These are phyloP conservation scores for Echria macrotheca DNA, from an alignment of 495 filamentous ascomycete genomes.

Conservation along the genomic window DNA sequence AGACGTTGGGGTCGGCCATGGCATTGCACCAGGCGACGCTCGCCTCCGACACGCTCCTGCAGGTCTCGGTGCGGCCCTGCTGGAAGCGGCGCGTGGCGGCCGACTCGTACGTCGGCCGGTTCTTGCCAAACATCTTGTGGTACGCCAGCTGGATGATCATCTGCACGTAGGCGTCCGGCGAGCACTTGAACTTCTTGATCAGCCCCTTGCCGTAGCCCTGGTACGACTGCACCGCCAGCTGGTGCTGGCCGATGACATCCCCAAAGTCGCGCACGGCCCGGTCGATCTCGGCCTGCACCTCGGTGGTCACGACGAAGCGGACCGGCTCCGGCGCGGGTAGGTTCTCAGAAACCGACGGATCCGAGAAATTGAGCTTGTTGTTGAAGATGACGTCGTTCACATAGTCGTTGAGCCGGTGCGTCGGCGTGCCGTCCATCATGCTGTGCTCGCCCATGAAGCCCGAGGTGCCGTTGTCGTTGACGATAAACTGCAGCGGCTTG, in stretches of 20 bases:
- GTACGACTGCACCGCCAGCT: slow-evolving; percentile 89
- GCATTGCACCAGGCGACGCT: slow-evolving; percentile 86
- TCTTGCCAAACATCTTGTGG: slow-evolving; percentile 98
- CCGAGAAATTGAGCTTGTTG: slow-evolving; percentile 83
- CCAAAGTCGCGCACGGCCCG: slow-evolving; percentile 70
- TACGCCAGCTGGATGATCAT: slow-evolving; percentile 99
- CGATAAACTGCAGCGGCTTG: slow-evolving; percentile 95
- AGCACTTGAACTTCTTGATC: slow-evolving; percentile 99
- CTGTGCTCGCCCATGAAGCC: slow-evolving; percentile 98
- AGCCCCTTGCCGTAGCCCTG: slow-evolving; percentile 97
- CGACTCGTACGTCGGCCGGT: slow-evolving; percentile 96
- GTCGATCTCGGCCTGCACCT: slow-evolving; percentile 68
- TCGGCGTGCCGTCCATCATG: slow-evolving; percentile 99
- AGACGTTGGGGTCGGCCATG: slow-evolving; percentile 61
- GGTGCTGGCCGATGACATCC: slow-evolving; percentile 75
- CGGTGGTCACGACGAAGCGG: slow-evolving; percentile 68
- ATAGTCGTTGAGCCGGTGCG: slow-evolving; percentile 92
- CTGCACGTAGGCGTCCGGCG: slow-evolving; percentile 95
- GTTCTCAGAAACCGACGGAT: slow-evolving; percentile 68
- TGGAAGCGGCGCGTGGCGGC: slow-evolving; percentile 93
- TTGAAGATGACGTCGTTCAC: slow-evolving; percentile 83
- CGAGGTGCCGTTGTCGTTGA: slow-evolving; percentile 96
- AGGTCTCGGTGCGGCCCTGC: slow-evolving; percentile 93
- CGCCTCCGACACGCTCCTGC: slow-evolving; percentile 85
- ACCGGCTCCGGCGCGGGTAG: slow-evolving; percentile 75